Conservation (phyloP, 352 stramenopile genomes). For the Pythium rishiriense region DNA sequence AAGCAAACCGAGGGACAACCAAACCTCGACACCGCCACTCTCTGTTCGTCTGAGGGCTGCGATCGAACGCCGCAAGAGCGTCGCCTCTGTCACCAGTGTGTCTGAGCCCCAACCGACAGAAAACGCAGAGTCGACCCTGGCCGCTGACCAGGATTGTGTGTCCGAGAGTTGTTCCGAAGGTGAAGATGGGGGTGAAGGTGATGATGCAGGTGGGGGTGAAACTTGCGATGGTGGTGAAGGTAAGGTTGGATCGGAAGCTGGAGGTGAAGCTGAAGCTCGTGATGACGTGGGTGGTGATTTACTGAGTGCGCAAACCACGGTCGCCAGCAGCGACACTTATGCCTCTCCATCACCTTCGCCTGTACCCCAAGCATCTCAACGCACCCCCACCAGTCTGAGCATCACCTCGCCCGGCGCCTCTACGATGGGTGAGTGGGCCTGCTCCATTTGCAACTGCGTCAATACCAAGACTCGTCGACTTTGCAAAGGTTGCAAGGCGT, state of each 20-base stretch:
- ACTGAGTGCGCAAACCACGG: background rate
- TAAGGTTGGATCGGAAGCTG: conserved; percentile 27
- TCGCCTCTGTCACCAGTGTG: conserved; percentile 9
- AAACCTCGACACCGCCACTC: conserved; percentile 16
- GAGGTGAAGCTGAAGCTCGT: conserved; percentile 14
- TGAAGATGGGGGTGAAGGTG: conserved; percentile 16
- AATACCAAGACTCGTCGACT: conserved; percentile 47
- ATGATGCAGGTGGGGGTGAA: conserved; percentile 6
- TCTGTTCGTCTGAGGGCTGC: conserved; percentile 15
- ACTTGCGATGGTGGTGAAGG: background rate
- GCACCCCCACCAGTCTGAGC: background rate
- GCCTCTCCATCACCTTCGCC: background rate
- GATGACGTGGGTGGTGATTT: conserved; percentile 4
- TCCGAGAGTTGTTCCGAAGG: conserved; percentile 27
- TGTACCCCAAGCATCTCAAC: background rate
- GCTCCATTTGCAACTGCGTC: conserved; percentile 47
- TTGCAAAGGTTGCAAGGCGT: conserved; percentile 49
- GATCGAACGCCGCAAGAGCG: conserved; percentile 26
- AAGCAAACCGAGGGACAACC: background rate
- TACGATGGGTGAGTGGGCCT: conserved; percentile 47
- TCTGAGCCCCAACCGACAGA: background rate
- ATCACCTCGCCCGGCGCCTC: conserved; percentile 11
- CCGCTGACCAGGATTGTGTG: conserved; percentile 20
- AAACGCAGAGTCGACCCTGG: background rate
- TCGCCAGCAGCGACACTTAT: background rate